phyloP scores from a whole-genome alignment of 2,329 filamentous ascomycete genomes.

The Calonectria naviculata region DNA sequence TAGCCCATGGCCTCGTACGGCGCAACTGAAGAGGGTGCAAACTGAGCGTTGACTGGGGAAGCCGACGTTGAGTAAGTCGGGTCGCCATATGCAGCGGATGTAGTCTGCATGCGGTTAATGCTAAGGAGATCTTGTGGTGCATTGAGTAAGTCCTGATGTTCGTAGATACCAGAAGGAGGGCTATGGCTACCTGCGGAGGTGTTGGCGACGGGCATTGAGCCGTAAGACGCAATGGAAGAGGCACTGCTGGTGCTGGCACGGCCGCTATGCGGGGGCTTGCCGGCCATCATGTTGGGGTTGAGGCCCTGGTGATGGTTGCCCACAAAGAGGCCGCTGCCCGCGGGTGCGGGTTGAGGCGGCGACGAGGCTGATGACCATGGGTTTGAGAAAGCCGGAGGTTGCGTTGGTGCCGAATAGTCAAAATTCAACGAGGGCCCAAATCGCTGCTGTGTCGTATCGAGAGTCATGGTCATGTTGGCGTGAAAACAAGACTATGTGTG shows the following conservation, averaged over 20 bases:
- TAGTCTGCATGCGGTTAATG: conserved; percentile 72
- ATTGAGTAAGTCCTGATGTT: conserved; percentile 66
- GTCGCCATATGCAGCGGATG: conserved; percentile 77
- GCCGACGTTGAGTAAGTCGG: conserved; percentile 74
- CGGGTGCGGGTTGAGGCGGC: conserved; percentile 53
- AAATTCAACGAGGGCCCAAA: conserved; percentile 81
- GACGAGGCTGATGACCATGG: conserved; percentile 79
- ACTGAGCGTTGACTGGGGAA: conserved; percentile 73
- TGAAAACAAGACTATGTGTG: conserved; percentile 27
- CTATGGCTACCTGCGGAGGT: conserved; percentile 74
- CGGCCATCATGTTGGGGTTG: conserved; percentile 64
- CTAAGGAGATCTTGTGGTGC: conserved; percentile 79
- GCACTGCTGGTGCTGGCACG: conserved; percentile 68
- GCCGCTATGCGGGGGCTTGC: conserved; percentile 57
- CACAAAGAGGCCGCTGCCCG: conserved; percentile 72
- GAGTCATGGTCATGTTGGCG: conserved; percentile 89
- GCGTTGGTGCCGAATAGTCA: conserved; percentile 70
- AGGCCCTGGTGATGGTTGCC: conserved; percentile 64
- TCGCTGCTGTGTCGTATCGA: conserved; percentile 88
- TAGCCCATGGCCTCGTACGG: conserved; percentile 85
- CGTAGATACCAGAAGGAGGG: conserved; percentile 61
- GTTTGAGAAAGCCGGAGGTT: conserved; percentile 84
- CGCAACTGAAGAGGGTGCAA: conserved; percentile 71
- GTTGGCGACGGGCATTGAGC: conserved; percentile 77
- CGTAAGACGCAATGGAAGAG: conserved; percentile 75